Conservation (phyloP, 352 stramenopile genomes). For the Phytopythium delawarense region DNA sequence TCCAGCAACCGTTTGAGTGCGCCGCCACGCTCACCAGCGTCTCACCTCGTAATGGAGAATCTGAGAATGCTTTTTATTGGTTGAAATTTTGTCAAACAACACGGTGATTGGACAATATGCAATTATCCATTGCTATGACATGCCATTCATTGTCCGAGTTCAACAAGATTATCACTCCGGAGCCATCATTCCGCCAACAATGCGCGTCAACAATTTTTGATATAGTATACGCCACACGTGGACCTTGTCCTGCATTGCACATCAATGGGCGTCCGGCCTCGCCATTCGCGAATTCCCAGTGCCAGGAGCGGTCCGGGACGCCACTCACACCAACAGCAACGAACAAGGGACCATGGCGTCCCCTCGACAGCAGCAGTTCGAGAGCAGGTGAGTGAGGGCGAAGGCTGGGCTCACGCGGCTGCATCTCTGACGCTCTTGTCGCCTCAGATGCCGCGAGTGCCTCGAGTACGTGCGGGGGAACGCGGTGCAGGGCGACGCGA, state of each 20-base stretch:
- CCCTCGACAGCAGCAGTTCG: constrained; percentile 9
- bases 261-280: background rate
- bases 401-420: too few species aligned
- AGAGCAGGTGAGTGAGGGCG: background rate
- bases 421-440: background rate
- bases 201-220: background rate
- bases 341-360: constrained; percentile 19
- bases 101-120: background rate
- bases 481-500: constrained; percentile 18
- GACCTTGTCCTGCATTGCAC: background rate
- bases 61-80: too few species aligned
- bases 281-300: background rate
- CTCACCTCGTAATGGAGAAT: too few species aligned
- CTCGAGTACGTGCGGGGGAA: constrained; percentile 23
- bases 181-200: background rate
- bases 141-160: background rate
- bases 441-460: constrained; percentile 18
- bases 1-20: too few species aligned
- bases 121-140: background rate
- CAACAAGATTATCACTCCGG: background rate
- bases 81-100: too few species aligned
- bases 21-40: too few species aligned
- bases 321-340: background rate
- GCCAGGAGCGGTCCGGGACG: background rate
- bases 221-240: background rate